These are phyloP conservation scores for Ceratobasidium sp. DNA, from an alignment of 1,284 basidiomycete genomes.

Conservation along the genomic window DNA sequence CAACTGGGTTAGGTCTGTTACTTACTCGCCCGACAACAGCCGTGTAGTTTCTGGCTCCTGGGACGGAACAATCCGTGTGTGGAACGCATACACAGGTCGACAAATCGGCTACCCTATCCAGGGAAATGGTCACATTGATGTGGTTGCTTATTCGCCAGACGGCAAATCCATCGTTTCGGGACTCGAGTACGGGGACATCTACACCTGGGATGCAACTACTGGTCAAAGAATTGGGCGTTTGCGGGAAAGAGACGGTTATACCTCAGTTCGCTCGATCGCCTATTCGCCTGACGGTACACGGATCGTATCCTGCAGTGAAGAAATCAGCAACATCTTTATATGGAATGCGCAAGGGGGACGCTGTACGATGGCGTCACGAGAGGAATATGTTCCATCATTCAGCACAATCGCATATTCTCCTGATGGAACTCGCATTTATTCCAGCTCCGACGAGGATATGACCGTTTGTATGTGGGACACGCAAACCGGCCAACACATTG, in stretches of 20 bases:
- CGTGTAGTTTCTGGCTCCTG: conserved; percentile 34
- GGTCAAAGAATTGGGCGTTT: neutral
- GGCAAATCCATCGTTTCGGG: conserved; percentile 7
- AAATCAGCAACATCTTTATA: neutral
- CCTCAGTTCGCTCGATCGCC: neutral
- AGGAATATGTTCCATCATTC: neutral
- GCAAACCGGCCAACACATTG: neutral
- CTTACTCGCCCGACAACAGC: conserved; percentile 20
- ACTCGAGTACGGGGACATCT: too few species aligned
- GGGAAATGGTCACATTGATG: neutral
- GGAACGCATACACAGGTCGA: conserved; percentile 1
- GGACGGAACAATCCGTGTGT: conserved; percentile 11
- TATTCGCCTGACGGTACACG: neutral
- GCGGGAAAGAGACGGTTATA: neutral
- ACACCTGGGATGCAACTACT: neutral
- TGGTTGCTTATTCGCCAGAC: conserved; percentile 11
- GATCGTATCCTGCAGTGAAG: neutral
- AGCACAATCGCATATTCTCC: neutral
- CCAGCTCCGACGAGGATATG: neutral
- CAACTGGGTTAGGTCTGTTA: conserved; percentile 2
- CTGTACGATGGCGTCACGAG: neutral
- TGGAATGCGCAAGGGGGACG: neutral
- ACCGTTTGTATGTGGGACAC: neutral
- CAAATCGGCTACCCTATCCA: neutral
- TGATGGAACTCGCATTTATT: neutral